Conservation (phyloP, 2,329 filamentous ascomycete genomes). For the Tolypocladium ovalisporum region DNA sequence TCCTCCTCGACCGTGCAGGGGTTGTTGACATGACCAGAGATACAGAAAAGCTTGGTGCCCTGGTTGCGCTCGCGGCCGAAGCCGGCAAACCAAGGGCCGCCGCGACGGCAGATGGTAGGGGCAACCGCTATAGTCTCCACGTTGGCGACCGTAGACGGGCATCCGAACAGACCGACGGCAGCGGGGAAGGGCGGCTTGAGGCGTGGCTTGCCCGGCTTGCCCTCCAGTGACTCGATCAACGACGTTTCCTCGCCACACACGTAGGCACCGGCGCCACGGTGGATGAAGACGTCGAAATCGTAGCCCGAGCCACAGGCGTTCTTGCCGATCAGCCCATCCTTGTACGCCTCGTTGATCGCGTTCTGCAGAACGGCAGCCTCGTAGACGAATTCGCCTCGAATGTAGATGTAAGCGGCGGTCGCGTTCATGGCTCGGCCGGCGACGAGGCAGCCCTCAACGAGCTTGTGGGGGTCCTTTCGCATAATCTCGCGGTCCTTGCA, state of each 20-base stretch:
- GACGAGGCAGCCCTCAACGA: conserved; percentile 92
- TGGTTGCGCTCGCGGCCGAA: conserved; percentile 95
- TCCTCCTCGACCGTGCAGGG: conserved; percentile 97
- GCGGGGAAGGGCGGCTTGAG: conserved; percentile 98
- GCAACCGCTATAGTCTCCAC: conserved; percentile 95
- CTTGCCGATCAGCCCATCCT: conserved; percentile 90
- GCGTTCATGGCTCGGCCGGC: conserved; percentile 98
- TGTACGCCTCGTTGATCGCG: conserved; percentile 96
- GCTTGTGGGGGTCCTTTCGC: conserved; percentile 99
- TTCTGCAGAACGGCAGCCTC: conserved; percentile 88
- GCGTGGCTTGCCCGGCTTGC: conserved; percentile 96
- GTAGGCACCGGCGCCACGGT: conserved; percentile 95
- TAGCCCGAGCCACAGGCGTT: conserved; percentile 95
- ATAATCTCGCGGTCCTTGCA: conserved; percentile 99
- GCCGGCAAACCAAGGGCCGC: conserved; percentile 81
- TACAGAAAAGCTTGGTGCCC: conserved; percentile 96
- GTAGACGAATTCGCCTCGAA: conserved; percentile 95
- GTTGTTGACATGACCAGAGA: conserved; percentile 98
- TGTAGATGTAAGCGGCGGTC: conserved; percentile 97
- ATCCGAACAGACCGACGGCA: conserved; percentile 93
- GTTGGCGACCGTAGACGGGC: conserved; percentile 94
- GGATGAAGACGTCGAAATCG: conserved; percentile 94
- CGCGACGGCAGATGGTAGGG: conserved; percentile 89
- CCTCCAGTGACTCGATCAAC: conserved; percentile 94
- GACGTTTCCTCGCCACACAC: conserved; percentile 98